A percentile compares a stretch with the other conserved stretches of the same genome.
These are phyloP conservation scores for Micromonas pusilla DNA, from an alignment of 139 green algal genomes.

Conservation along the genomic window DNA sequence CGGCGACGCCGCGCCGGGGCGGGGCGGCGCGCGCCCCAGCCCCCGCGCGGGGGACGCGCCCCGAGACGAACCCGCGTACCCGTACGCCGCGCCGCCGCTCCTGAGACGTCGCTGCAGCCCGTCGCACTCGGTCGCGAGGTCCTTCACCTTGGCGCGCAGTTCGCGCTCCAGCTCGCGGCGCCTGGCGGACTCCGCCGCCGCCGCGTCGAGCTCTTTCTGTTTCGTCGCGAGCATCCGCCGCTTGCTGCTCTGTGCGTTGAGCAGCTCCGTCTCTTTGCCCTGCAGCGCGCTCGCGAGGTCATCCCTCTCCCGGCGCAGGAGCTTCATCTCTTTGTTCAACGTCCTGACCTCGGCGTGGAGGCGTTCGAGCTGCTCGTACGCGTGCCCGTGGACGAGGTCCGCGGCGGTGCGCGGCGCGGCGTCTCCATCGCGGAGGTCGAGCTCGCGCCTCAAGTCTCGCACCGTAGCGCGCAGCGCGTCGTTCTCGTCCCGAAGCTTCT, in stretches of 20 bases:
- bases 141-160: conserved; percentile 46
- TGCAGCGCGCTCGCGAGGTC: conserved; percentile 48
- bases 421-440: too few relatives aligned
- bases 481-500: conserved; percentile 57
- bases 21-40: too few relatives aligned
- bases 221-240: conserved; percentile 7
- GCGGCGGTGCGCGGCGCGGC: too few relatives aligned
- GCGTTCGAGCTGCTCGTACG: neutral
- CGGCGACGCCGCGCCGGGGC: too few relatives aligned
- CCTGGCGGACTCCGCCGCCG: conserved; percentile 17
- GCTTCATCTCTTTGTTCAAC: conserved; percentile 9
- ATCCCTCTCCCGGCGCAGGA: conserved; percentile 63
- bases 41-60: too few relatives aligned
- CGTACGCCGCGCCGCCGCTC: too few relatives aligned
- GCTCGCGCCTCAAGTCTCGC: conserved; percentile 37
- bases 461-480: conserved; percentile 37
- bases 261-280: conserved; percentile 49
- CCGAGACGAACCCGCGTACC: neutral
- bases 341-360: neutral
- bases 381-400: neutral
- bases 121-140: conserved; percentile 54
- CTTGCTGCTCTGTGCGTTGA: conserved; percentile 26
- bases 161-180: conserved; percentile 46
- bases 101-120: conserved; percentile 20
- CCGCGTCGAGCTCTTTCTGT: conserved; percentile 18